These are phyloP conservation scores for Calonectria leucothoes DNA, from an alignment of 2,329 filamentous ascomycete genomes.

Conservation along the genomic window DNA sequence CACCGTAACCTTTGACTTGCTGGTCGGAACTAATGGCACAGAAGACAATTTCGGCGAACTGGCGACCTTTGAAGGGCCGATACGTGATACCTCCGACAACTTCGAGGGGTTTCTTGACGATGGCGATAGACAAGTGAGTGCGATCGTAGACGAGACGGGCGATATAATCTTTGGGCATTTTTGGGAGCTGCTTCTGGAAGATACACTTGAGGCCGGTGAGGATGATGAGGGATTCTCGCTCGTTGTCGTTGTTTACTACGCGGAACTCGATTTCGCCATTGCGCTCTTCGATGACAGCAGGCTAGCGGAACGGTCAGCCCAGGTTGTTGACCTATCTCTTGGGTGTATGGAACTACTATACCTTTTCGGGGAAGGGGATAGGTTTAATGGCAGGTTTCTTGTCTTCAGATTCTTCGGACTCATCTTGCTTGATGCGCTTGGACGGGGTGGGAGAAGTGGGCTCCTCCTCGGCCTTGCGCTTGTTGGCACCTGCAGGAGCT, in stretches of 20 bases:
- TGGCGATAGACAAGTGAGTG: slow-evolving; percentile 95
- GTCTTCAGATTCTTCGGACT: slow-evolving; percentile 45
- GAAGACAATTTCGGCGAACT: slow-evolving; percentile 98
- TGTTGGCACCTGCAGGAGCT: slow-evolving; percentile 66
- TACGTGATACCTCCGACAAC: slow-evolving; percentile 98
- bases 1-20: slow-evolving; percentile 98
- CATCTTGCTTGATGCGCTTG: slow-evolving; percentile 72
- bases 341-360: slow-evolving; percentile 43
- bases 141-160: slow-evolving; percentile 97
- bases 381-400: slow-evolving; percentile 69
- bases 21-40: slow-evolving; percentile 98
- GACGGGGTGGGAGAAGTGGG: slow-evolving; percentile 69
- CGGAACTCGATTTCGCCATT: slow-evolving; percentile 96
- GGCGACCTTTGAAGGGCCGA: slow-evolving; percentile 88
- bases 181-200: slow-evolving; percentile 97
- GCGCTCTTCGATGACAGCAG: slow-evolving; percentile 92
- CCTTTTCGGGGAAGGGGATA: slow-evolving; percentile 92
- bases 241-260: slow-evolving; percentile 96
- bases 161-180: slow-evolving; percentile 99
- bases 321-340: not conserved
- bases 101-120: slow-evolving; percentile 95
- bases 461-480: slow-evolving; percentile 80
- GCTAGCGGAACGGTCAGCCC: slow-evolving; percentile 56
- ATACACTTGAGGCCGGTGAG: slow-evolving; percentile 96
- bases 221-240: slow-evolving; percentile 90